Conservation (phyloP, 768 basidiomycete genomes). For the Russula compacta region DNA sequence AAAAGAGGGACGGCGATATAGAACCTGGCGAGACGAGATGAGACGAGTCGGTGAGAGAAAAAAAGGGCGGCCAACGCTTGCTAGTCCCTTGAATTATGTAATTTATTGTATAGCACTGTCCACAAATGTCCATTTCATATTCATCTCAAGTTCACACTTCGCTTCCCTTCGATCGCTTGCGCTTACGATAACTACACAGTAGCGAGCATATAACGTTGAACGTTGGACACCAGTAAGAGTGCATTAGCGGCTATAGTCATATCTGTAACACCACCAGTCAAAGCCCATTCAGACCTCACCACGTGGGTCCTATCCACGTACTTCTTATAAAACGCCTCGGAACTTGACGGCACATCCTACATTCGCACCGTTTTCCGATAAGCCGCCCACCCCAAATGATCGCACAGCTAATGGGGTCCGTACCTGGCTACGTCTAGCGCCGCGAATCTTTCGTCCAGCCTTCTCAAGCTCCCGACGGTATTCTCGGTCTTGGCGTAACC, state of each 20-base stretch:
- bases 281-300: background rate
- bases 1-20: no score
- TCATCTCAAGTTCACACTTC: no score
- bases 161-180: no score
- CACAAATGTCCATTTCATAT: background rate
- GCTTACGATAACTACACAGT: no score
- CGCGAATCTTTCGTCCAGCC: conserved; percentile 47
- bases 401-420: conserved; percentile 17
- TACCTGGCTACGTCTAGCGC: conserved; percentile 51
- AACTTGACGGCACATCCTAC: conserved; percentile 58
- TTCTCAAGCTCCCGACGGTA: conserved; percentile 50
- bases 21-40: background rate
- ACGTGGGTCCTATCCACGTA: conserved; percentile 27
- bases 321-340: conserved; percentile 83
- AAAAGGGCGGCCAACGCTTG: background rate
- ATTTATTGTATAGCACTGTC: background rate
- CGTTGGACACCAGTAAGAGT: background rate
- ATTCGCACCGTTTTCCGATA: background rate
- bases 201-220: no score
- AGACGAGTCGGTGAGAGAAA: no score
- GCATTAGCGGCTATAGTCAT: conserved; percentile 13
- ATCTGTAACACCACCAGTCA: background rate
- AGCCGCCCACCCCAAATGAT: background rate
- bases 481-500: conserved; percentile 80
- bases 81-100: background rate